Percentiles rank a stretch among this genome's conserved stretches.
These are phyloP conservation scores for Cercophora samala DNA, from an alignment of 495 filamentous ascomycete genomes.

Conservation along the genomic window DNA sequence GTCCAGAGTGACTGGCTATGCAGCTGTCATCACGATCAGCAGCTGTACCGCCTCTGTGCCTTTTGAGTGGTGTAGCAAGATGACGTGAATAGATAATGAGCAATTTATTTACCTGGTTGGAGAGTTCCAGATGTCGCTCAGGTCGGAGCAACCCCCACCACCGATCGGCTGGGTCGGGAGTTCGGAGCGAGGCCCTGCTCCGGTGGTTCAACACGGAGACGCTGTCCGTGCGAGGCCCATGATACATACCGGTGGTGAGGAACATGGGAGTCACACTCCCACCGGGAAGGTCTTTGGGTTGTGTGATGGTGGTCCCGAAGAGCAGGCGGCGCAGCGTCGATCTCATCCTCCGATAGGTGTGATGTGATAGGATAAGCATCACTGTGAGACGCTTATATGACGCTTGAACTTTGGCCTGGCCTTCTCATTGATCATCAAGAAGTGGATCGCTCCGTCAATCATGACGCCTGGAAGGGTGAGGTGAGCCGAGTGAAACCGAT, in stretches of 20 bases:
- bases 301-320: background rate
- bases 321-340: constrained; percentile 3
- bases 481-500: constrained; percentile 13
- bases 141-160: background rate
- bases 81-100: background rate
- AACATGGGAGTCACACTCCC: background rate
- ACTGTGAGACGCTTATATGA: background rate
- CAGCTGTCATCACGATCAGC: background rate
- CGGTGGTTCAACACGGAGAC: constrained; percentile 1
- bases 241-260: background rate
- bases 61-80: background rate
- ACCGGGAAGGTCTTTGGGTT: background rate
- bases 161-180: background rate
- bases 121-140: background rate
- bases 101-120: background rate
- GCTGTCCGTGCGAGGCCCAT: constrained; percentile 1
- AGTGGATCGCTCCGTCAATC: constrained; percentile 11
- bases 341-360: constrained; percentile 6
- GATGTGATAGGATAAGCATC: background rate
- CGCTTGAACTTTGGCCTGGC: background rate
- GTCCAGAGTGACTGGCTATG: too few relatives aligned
- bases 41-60: background rate
- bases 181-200: background rate
- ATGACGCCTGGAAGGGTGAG: constrained; percentile 13
- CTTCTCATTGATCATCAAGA: background rate